phyloP scores from a whole-genome alignment of 257 asterid species.

The Nyctanthes arbortristis region DNA sequence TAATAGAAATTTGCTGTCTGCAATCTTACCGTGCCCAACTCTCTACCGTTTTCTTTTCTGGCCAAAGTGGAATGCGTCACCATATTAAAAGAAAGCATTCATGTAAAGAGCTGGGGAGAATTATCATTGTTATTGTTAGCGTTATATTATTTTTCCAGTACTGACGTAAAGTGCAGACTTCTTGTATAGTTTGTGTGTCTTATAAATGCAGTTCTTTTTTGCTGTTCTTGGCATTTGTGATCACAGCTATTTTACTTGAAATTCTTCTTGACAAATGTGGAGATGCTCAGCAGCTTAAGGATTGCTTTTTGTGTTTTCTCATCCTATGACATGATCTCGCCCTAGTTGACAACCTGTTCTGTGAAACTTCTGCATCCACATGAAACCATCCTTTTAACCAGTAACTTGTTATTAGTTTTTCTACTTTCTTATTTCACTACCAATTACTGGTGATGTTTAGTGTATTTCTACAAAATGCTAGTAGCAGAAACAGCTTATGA shows the following conservation, averaged over 20 bases:
- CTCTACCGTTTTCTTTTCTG: neutral
- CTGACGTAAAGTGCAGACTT: neutral
- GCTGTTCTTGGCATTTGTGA: neutral
- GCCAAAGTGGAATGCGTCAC: neutral
- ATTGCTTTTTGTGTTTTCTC: neutral
- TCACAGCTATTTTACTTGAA: neutral
- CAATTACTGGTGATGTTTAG: conserved; percentile 10
- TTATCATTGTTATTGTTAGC: no score
- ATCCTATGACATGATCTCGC: neutral
- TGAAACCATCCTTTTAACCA: neutral
- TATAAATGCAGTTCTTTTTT: neutral
- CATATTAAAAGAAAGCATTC: neutral
- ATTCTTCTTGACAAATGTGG: neutral
- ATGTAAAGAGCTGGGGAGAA: neutral
- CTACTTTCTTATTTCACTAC: neutral
- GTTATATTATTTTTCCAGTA: no score
- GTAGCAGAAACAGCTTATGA: conserved; percentile 6
- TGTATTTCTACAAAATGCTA: conserved; percentile 1
- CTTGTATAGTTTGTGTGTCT: neutral
- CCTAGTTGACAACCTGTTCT: neutral
- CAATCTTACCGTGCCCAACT: neutral
- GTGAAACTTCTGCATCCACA: conserved; percentile 12
- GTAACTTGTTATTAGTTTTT: neutral
- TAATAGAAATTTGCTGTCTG: neutral
- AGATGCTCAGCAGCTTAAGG: neutral